These are phyloP conservation scores for Aspergillus cristatus DNA, from an alignment of 495 filamentous ascomycete species.

Conservation along the genomic window DNA sequence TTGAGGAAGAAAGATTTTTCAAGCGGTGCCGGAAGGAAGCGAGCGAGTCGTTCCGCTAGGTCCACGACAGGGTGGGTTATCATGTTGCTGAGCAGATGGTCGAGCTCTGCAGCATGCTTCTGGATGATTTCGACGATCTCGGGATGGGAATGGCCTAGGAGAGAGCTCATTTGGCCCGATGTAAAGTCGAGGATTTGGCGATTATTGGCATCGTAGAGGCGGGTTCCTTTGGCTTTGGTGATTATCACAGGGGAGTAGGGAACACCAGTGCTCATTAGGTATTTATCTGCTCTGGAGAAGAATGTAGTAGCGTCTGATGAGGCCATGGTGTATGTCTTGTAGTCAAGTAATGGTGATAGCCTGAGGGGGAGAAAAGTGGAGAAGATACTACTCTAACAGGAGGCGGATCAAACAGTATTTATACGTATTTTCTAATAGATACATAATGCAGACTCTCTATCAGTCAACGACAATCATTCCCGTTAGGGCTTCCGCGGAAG, in stretches of 20 bases:
- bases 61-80: slow-evolving; percentile 41
- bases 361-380: neutral
- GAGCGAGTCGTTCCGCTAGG: slow-evolving; percentile 35
- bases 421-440: too few species aligned
- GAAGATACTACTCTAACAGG: too few species aligned
- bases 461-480: too few species aligned
- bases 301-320: too few species aligned
- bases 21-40: slow-evolving; percentile 33
- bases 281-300: slow-evolving; percentile 13
- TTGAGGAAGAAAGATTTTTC: slow-evolving; percentile 47
- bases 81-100: slow-evolving; percentile 49
- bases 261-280: slow-evolving; percentile 20
- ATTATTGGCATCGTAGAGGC: slow-evolving; percentile 17
- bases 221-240: slow-evolving; percentile 21
- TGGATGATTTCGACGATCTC: slow-evolving; percentile 43
- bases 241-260: slow-evolving; percentile 20
- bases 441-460: too few species aligned
- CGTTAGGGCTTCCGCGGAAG: too few species aligned
- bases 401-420: too few species aligned
- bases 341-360: too few species aligned
- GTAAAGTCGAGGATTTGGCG: slow-evolving; percentile 44
- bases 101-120: slow-evolving; percentile 32
- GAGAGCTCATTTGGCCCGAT: slow-evolving; percentile 47
- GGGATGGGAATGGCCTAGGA: slow-evolving; percentile 48
- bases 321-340: too few species aligned